A percentile compares a stretch with the other conserved stretches of the same genome.
These are phyloP conservation scores for Cytospora leucostoma DNA, from an alignment of 2,329 filamentous ascomycete species.

Conservation along the genomic window DNA sequence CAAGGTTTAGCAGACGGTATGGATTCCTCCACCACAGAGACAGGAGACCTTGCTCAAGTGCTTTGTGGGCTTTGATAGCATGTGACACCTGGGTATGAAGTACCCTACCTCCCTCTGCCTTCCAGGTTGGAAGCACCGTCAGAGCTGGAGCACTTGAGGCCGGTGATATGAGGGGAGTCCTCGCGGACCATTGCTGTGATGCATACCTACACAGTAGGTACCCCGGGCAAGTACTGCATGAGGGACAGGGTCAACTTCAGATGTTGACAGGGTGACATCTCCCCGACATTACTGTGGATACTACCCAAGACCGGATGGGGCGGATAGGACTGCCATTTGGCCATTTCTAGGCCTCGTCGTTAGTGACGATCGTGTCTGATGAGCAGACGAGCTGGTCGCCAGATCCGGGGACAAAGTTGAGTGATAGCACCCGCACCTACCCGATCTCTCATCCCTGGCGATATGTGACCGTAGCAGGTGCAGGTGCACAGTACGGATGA, in stretches of 20 bases:
- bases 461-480: neutral
- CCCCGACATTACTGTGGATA: neutral
- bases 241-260: no score
- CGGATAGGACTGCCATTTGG: neutral
- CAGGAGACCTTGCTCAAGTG: no score
- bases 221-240: no score
- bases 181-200: neutral
- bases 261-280: neutral
- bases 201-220: no score
- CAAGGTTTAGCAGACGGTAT: neutral
- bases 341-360: neutral
- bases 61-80: no score
- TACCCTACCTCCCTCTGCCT: no score
- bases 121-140: no score
- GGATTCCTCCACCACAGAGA: neutral
- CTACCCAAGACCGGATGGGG: neutral
- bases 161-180: neutral
- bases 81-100: no score
- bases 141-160: neutral
- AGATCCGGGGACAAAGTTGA: neutral
- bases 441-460: neutral
- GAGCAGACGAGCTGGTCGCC: slow-evolving; percentile 1
- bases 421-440: neutral
- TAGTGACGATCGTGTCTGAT: neutral
- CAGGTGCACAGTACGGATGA: no score